These are phyloP conservation scores for Terana coerulea DNA, from an alignment of 768 basidiomycete species.

Conservation along the genomic window DNA sequence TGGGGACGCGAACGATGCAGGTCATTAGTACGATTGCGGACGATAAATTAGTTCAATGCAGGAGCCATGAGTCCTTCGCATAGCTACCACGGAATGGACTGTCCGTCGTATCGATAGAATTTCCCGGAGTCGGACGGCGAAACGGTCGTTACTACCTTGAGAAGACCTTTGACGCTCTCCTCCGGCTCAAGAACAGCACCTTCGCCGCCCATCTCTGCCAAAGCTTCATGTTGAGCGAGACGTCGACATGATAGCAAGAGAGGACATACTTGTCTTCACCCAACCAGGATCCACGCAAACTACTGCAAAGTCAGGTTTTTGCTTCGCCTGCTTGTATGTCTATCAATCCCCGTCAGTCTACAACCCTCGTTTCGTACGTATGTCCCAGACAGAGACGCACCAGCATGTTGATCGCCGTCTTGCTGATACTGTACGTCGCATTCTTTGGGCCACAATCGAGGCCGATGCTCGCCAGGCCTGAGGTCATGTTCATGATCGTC, in stretches of 20 bases:
- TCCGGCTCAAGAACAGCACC: conserved; percentile 27
- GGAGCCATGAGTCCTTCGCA: too few relatives aligned
- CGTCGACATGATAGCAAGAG: not conserved
- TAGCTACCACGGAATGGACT: conserved; percentile 28
- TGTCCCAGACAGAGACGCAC: conserved; percentile 17
- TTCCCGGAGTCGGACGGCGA: conserved; percentile 28
- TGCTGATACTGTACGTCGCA: conserved; percentile 34
- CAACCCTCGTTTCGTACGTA: not conserved
- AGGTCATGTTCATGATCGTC: conserved; percentile 33
- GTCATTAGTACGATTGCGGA: too few relatives aligned
- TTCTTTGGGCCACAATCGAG: conserved; percentile 24
- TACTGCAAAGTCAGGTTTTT: conserved; percentile 29
- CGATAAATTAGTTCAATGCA: too few relatives aligned
- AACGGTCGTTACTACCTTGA: conserved; percentile 25
- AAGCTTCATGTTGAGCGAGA: not conserved
- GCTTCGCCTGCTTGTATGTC: conserved; percentile 36
- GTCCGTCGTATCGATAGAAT: conserved; percentile 30
- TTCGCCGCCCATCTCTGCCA: conserved; percentile 33
- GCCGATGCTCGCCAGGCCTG: conserved; percentile 32
- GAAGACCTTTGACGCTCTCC: conserved; percentile 27
- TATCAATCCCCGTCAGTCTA: too few relatives aligned
- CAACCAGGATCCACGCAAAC: conserved; percentile 35
- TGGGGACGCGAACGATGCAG: too few relatives aligned
- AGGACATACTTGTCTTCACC: conserved; percentile 34
- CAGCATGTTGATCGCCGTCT: conserved; percentile 38